These are phyloP conservation scores for Aspergillus sp. DNA, from an alignment of 2,329 filamentous ascomycete species.

Conservation along the genomic window DNA sequence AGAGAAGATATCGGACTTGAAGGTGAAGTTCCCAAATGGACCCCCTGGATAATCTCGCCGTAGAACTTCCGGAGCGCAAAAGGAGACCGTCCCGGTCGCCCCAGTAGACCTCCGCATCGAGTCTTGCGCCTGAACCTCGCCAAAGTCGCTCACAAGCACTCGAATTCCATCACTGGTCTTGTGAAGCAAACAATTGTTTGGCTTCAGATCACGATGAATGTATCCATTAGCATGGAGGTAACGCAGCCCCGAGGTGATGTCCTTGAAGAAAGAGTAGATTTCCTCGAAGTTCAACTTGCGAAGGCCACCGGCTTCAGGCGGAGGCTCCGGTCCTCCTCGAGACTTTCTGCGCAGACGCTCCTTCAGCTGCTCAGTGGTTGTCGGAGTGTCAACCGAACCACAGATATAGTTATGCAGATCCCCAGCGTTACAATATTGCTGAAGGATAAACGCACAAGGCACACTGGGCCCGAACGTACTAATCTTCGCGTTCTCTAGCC, in stretches of 20 bases:
- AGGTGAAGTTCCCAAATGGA: slow-evolving; percentile 86
- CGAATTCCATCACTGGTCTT: slow-evolving; percentile 68
- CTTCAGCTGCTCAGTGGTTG: slow-evolving; percentile 82
- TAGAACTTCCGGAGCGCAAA: slow-evolving; percentile 93
- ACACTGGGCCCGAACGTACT: slow-evolving; percentile 87
- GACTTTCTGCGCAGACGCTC: slow-evolving; percentile 82
- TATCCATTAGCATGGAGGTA: slow-evolving; percentile 90
- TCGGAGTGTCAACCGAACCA: slow-evolving; percentile 62
- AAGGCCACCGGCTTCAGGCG: slow-evolving; percentile 53
- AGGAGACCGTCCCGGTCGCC: slow-evolving; percentile 93
- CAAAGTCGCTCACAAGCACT: slow-evolving; percentile 95
- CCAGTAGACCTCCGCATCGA: slow-evolving; percentile 83
- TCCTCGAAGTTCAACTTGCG: slow-evolving; percentile 76
- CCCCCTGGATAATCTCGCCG: slow-evolving; percentile 65
- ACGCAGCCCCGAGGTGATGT: slow-evolving; percentile 87
- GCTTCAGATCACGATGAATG: slow-evolving; percentile 94
- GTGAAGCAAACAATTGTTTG: slow-evolving; percentile 91
- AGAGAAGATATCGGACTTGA: slow-evolving; percentile 97
- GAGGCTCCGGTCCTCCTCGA: slow-evolving; percentile 70
- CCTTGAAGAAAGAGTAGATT: slow-evolving; percentile 94
- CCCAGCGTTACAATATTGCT: slow-evolving; percentile 95
- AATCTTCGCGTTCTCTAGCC: slow-evolving; percentile 86
- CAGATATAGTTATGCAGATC: slow-evolving; percentile 87
- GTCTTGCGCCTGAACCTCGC: slow-evolving; percentile 88
- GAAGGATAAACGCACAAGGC: slow-evolving; percentile 92